phyloP scores from a whole-genome alignment of 352 stramenopile species.

The Pythium rhizo-oryzae region DNA sequence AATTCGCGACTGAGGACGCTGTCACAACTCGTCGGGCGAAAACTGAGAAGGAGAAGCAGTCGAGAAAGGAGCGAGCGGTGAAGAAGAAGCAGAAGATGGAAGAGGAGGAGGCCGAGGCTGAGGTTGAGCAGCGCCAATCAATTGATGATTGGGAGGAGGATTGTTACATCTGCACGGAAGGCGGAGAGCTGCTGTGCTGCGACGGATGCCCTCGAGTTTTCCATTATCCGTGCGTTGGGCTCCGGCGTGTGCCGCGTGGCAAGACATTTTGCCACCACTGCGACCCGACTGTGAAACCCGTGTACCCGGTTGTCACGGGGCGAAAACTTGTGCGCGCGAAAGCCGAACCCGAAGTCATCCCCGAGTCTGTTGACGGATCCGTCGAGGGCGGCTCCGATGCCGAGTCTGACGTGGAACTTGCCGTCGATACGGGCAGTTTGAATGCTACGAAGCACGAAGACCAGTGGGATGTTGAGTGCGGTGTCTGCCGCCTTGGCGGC shows the following conservation, averaged over 20 bases:
- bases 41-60: constrained; percentile 72
- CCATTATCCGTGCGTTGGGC: constrained; percentile 84
- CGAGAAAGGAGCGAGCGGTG: constrained; percentile 62
- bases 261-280: constrained; percentile 88
- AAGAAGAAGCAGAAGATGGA: constrained; percentile 75
- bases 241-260: constrained; percentile 78
- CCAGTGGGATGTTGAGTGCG: constrained; percentile 90
- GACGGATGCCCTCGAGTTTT: constrained; percentile 92
- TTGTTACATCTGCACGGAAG: constrained; percentile 89
- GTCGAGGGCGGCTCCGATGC: background rate
- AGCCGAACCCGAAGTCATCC: constrained; percentile 9
- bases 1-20: constrained; percentile 46
- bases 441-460: constrained; percentile 57
- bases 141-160: constrained; percentile 89
- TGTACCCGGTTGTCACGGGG: constrained; percentile 39
- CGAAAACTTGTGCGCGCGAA: constrained; percentile 18
- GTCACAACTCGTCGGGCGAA: constrained; percentile 56
- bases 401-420: constrained; percentile 25
- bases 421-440: constrained; percentile 21
- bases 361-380: constrained; percentile 22
- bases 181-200: constrained; percentile 89
- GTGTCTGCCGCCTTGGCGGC: constrained; percentile 81
- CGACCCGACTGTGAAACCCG: constrained; percentile 68
- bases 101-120: constrained; percentile 46
- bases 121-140: constrained; percentile 41